phyloP scores from a whole-genome alignment of 2,329 filamentous ascomycete species.

The Colletotrichum somersetense region DNA sequence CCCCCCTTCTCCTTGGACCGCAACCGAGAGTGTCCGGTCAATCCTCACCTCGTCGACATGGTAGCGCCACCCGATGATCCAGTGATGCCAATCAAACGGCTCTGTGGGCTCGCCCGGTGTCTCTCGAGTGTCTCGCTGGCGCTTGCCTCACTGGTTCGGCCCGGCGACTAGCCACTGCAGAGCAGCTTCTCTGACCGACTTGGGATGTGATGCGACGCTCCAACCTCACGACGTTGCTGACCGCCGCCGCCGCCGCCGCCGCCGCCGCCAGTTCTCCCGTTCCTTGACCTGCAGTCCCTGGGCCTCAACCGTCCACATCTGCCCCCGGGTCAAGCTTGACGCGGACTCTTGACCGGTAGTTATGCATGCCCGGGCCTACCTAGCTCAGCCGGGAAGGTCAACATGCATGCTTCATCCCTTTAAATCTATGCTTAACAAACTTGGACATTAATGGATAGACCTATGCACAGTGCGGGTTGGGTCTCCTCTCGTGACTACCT shows the following conservation, averaged over 20 bases:
- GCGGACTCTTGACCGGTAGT: neutral
- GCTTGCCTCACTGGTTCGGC: conserved; percentile 27
- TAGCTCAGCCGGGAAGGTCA: neutral
- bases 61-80: conserved; percentile 30
- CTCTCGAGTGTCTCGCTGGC: conserved; percentile 22
- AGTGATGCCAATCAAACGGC: conserved; percentile 29
- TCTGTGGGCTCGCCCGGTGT: neutral
- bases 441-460: neutral
- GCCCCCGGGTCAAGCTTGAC: neutral
- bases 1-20: conserved; percentile 5
- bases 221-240: conserved; percentile 2
- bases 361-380: neutral
- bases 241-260: conserved; percentile 1
- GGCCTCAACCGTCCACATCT: conserved; percentile 7
- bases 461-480: neutral
- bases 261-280: no score
- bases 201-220: neutral
- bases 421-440: conserved; percentile 10
- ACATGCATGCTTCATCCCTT: neutral
- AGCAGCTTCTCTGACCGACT: conserved; percentile 6
- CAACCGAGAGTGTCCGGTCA: conserved; percentile 25
- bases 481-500: neutral
- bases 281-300: neutral
- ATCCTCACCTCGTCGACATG: conserved; percentile 28
- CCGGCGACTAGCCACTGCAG: conserved; percentile 19